Evolutionary conservation across 257 asterid species (phyloP), one percentile per base, ranked within the genome.

Genomic region (Cruciata laevipes): DNA sequence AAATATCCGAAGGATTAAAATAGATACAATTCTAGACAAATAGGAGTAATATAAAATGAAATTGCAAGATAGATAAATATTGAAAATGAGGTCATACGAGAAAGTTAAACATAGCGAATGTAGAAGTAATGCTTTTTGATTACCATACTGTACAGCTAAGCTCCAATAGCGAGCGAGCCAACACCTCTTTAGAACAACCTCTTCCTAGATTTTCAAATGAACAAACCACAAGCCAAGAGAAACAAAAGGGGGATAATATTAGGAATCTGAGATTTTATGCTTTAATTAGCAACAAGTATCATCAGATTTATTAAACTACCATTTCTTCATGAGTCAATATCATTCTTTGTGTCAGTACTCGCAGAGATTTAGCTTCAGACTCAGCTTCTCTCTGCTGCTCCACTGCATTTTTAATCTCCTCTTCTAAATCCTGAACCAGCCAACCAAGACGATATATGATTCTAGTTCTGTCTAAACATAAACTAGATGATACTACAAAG

Each of bases 141-240:
- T 90, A 94, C 99, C 99, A 77, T 87, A 81, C 37, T 68, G 86
- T 77, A 92, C 80, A 79, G 98, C 98, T 77, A 94, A 84, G 72
- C 92, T 80, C 99, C 99, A 94, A 64, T 90, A 94, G 65, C 99
- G 98, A 83, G 99, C 90, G 77, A 94, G 98, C 99, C 99, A 94
- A 69, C 99, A 94, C 83, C 98, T 87, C 90, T 94, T 94, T 73
- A 94, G 66, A 77, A 90, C 99, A 67, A 94, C 96, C 80, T 94
- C 99, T 86, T 94, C 99, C 99, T 94, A 72, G n/a, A 79, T 49
- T 40, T 58, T 61, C 58, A 65, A 47, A 55, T 21, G 27, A 65
- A 49, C 42, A 10, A 63, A 9, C 56, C 37, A 61, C 60, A 47
- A 71, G 35, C 63, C 25, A 7, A 18, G 31, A 59, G 16, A 67